A percentile compares a stretch with the other conserved stretches of the same genome.
phyloP scores from a whole-genome alignment of 257 asterid species.

The Solanum gandarillasii region DNA sequence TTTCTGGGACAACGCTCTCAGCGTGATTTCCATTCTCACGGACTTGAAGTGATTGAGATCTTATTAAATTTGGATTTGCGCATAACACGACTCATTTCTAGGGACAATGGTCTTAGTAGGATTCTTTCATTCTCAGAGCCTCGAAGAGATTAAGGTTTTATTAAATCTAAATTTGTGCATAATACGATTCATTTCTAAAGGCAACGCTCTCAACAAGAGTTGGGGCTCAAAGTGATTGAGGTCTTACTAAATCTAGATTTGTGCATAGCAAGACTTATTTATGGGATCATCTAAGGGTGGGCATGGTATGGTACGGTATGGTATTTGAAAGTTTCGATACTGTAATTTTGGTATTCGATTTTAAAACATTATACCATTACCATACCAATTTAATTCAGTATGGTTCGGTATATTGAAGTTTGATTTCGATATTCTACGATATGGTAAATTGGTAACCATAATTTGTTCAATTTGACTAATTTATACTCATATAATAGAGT shows the following conservation, averaged over 20 bases:
- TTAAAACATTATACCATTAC: too few species aligned
- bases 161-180: neutral
- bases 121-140: neutral
- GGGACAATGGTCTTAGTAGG: neutral
- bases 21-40: too few species aligned
- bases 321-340: neutral
- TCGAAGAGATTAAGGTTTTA: neutral
- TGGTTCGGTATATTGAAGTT: neutral
- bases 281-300: neutral
- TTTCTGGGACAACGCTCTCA: neutral
- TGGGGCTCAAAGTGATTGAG: neutral
- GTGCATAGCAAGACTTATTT: neutral
- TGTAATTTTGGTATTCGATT: neutral
- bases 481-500: neutral
- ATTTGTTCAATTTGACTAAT: neutral
- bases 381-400: too few species aligned
- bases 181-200: too few species aligned
- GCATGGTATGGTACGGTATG: neutral
- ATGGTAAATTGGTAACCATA: neutral
- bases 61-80: neutral
- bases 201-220: neutral
- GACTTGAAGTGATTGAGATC: neutral
- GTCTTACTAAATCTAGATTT: neutral
- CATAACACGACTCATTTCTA: neutral
- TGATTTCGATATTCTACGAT: neutral